These are phyloP conservation scores for Phyllachora maydis DNA, from an alignment of 2,329 filamentous ascomycete species.

Conservation along the genomic window DNA sequence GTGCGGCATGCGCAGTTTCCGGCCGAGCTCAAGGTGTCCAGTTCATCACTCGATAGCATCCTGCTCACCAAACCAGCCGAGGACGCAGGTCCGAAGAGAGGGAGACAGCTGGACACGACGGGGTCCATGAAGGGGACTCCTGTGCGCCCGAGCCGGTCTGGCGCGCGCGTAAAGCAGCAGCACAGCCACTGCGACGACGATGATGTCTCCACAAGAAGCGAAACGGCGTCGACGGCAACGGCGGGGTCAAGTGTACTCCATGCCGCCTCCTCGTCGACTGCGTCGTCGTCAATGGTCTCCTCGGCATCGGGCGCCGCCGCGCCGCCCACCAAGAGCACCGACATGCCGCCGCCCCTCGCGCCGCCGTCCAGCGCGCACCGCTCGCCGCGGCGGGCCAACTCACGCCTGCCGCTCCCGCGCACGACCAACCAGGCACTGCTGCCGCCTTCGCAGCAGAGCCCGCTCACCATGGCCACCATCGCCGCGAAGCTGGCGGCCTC, in stretches of 20 bases:
- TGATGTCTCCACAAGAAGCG: too few relatives aligned
- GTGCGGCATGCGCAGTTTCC: slow-evolving; percentile 3
- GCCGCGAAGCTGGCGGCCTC: slow-evolving; percentile 42
- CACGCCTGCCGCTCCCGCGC: slow-evolving; percentile 14
- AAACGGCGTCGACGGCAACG: slow-evolving; percentile 1
- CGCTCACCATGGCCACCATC: slow-evolving; percentile 38
- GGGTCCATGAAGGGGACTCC: too few relatives aligned
- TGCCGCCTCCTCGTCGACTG: too few relatives aligned
- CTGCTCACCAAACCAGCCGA: slow-evolving; percentile 3
- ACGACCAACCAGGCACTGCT: slow-evolving; percentile 11
- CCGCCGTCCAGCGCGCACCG: too few relatives aligned
- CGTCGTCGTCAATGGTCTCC: too few relatives aligned
- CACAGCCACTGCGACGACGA: too few relatives aligned
- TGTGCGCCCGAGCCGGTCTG: too few relatives aligned
- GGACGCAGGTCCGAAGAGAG: slow-evolving; percentile 2
- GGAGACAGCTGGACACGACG: too few relatives aligned
- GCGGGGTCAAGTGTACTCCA: too few relatives aligned
- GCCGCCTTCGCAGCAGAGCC: slow-evolving; percentile 26
- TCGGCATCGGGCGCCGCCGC: too few relatives aligned
- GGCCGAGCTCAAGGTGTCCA: slow-evolving; percentile 5
- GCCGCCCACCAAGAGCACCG: slow-evolving; percentile 1
- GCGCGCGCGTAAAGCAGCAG: too few relatives aligned
- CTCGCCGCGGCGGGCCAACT: slow-evolving; percentile 9
- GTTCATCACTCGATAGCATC: slow-evolving; percentile 9
- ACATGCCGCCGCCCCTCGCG: slow-evolving; percentile 3